Conservation (phyloP, 148 eudicot species). For the Pouteria glomerata region DNA sequence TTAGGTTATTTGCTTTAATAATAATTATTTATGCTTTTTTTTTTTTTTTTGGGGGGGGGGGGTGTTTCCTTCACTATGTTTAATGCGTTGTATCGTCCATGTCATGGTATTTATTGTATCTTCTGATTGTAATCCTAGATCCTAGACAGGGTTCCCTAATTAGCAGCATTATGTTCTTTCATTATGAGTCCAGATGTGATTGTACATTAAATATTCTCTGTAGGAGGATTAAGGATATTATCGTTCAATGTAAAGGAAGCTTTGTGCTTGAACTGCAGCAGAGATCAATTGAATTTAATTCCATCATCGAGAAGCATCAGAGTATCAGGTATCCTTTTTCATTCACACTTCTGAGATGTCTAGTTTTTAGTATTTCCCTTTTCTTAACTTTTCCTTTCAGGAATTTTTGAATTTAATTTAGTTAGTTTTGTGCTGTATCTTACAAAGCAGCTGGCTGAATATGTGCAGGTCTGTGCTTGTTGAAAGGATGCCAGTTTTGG, state of each 20-base stretch:
- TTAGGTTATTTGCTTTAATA: too few relatives aligned
- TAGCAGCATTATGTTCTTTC: background rate
- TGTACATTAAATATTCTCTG: conserved; percentile 8
- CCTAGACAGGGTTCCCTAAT: too few relatives aligned
- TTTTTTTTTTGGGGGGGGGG: too few relatives aligned
- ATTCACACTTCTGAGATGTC: background rate
- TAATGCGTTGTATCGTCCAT: too few relatives aligned
- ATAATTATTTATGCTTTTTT: too few relatives aligned
- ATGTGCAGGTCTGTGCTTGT: conserved; percentile 65
- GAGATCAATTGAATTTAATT: conserved; percentile 85
- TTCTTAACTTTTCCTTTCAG: background rate
- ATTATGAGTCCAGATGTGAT: background rate
- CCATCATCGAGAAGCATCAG: conserved; percentile 85
- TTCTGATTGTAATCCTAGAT: too few relatives aligned
- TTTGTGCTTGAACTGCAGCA: conserved; percentile 93
- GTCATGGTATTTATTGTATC: too few relatives aligned
- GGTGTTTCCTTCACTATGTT: too few relatives aligned
- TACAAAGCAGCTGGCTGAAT: conserved; percentile 18
- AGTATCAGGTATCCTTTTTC: conserved; percentile 47
- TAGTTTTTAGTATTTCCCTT: background rate
- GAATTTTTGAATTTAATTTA: background rate
- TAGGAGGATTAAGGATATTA: conserved; percentile 73
- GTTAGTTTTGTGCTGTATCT: conserved; percentile 1
- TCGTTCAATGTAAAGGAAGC: conserved; percentile 70
- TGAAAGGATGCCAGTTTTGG: conserved; percentile 97